Evolutionary conservation across 2,329 filamentous ascomycete genomes (phyloP).

Genomic region (Epichloe sibirici): DNA sequence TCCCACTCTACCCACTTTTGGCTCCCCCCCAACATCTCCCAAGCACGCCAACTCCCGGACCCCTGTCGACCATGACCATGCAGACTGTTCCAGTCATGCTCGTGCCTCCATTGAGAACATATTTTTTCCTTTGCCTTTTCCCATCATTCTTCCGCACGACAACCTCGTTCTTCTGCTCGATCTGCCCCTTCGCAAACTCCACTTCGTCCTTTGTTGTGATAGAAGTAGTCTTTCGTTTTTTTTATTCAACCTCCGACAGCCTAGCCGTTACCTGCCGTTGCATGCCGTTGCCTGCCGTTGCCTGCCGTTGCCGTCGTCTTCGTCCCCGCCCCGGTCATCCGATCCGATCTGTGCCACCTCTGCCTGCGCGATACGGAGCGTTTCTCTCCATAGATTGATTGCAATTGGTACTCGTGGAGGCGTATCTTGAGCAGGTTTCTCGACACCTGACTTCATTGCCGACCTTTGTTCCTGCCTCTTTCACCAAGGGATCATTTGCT

Average conservation of each 20-base stretch:
- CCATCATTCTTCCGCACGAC: not conserved
- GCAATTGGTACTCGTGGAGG: not conserved
- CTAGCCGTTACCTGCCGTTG: not conserved
- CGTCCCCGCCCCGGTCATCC: not conserved
- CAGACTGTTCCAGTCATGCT: not conserved
- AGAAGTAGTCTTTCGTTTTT: conserved; percentile 5
- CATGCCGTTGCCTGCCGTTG: not conserved
- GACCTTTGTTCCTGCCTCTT: not conserved
- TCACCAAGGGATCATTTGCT: not conserved
- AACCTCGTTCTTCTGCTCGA: not conserved
- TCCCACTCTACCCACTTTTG: not conserved
- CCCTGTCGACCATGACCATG: not conserved
- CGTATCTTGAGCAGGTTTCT: not conserved
- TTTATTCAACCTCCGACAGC: not conserved
- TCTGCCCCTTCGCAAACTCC: not conserved
- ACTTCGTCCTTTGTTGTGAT: conserved; percentile 2
- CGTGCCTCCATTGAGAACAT: not conserved
- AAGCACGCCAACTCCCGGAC: not conserved
- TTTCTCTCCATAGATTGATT: not conserved
- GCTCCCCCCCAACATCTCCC: not conserved
- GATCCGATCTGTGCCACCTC: not conserved
- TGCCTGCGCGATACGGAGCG: not conserved
- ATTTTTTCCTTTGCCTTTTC: not conserved
- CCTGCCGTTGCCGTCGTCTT: not conserved
- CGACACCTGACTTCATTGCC: not conserved